A percentile compares a stretch with the other conserved stretches of the same genome.
Conservation (phyloP, 306 rosid species). For the Canavalia gladiata region DNA sequence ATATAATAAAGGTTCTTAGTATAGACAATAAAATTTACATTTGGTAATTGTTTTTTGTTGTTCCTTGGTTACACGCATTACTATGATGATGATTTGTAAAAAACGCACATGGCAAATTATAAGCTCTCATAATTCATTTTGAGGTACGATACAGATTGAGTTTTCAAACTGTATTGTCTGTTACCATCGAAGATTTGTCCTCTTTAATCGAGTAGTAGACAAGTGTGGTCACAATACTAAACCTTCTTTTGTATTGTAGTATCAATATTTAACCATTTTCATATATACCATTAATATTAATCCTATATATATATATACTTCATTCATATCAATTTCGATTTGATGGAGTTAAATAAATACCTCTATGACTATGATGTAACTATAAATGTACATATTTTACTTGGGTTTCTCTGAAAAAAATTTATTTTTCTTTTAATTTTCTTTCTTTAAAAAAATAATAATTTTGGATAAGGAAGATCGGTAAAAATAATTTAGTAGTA, state of each 20-base stretch:
- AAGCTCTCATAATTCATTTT: neutral
- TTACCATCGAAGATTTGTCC: conserved; percentile 22
- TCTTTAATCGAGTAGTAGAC: conserved; percentile 13
- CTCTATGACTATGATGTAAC: neutral
- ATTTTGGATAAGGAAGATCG: too few relatives aligned
- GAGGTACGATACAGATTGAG: neutral
- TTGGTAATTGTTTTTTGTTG: too few relatives aligned
- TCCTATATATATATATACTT: neutral
- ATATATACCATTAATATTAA: neutral
- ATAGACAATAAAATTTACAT: too few relatives aligned
- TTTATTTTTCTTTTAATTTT: too few relatives aligned
- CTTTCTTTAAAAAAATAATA: too few relatives aligned
- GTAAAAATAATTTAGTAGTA: too few relatives aligned
- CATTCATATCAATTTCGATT: neutral
- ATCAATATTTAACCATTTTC: neutral
- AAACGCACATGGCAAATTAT: neutral
- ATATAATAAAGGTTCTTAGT: too few relatives aligned
- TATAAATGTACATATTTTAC: too few relatives aligned
- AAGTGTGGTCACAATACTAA: conserved; percentile 20
- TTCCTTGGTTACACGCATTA: too few relatives aligned
- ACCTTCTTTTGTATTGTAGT: neutral
- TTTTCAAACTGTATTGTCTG: neutral
- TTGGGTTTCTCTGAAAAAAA: too few relatives aligned
- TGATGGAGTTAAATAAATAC: neutral
- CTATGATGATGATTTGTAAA: neutral